Evolutionary conservation across 2,329 filamentous ascomycete species (phyloP).

Genomic region (Magnaporthales sp.): DNA sequence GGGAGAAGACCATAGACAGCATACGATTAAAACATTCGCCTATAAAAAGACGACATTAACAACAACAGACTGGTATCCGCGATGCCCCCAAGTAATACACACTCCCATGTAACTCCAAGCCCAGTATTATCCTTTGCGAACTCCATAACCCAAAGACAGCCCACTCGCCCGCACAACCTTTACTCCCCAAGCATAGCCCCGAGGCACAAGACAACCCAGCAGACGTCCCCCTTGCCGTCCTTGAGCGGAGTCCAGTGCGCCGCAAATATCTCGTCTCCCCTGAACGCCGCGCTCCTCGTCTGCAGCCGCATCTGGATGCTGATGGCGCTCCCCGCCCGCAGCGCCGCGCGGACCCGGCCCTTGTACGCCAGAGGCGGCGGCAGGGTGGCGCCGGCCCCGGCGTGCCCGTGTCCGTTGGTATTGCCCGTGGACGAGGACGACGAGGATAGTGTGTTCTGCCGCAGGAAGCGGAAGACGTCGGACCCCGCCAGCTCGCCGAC

Average conservation of each 20-base stretch:
- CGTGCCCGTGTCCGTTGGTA: background rate
- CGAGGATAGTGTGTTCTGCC: constrained; percentile 15
- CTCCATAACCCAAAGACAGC: background rate
- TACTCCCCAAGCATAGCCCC: constrained; percentile 6
- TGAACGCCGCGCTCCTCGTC: constrained; percentile 17
- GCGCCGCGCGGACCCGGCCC: constrained; percentile 17
- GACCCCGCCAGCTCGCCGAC: constrained; percentile 13
- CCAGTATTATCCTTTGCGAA: too few species aligned
- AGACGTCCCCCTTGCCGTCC: constrained; percentile 11
- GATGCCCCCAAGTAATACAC: too few species aligned
- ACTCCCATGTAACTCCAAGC: too few species aligned
- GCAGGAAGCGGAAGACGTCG: constrained; percentile 18
- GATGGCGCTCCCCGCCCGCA: constrained; percentile 16
- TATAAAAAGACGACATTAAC: too few species aligned
- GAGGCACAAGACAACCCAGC: constrained; percentile 11
- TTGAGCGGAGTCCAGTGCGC: constrained; percentile 17
- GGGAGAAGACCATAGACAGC: too few species aligned
- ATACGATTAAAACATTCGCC: too few species aligned
- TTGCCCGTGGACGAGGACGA: background rate
- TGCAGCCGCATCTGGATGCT: constrained; percentile 18
- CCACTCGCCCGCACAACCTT: background rate
- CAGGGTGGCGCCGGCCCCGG: background rate
- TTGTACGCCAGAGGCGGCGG: constrained; percentile 14
- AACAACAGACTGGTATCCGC: too few species aligned
- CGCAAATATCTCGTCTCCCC: constrained; percentile 16